Conservation (phyloP, 1,284 basidiomycete species). For the Sphaerobolus stellatus region DNA sequence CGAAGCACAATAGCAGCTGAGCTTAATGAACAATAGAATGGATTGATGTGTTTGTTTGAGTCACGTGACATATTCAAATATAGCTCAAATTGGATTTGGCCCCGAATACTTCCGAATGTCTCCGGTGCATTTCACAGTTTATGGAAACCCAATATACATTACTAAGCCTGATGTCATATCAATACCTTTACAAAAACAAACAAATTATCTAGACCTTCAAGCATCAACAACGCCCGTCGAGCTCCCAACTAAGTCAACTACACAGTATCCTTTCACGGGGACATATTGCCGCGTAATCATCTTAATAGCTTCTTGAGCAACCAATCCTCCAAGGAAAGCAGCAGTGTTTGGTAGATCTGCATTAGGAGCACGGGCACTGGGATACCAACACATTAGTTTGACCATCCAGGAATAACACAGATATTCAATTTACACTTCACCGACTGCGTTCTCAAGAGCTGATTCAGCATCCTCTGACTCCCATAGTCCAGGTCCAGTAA, state of each 20-base stretch:
- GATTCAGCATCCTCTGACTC: slow-evolving; percentile 58
- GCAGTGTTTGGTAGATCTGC: slow-evolving; percentile 91
- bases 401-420: slow-evolving; percentile 8
- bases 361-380: slow-evolving; percentile 75
- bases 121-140: no score
- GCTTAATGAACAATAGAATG: no score
- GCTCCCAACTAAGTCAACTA: slow-evolving; percentile 84
- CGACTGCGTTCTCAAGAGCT: slow-evolving; percentile 57
- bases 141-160: no score
- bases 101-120: no score
- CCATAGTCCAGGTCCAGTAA: slow-evolving; percentile 32
- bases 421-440: slow-evolving; percentile 71
- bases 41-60: no score
- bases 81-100: no score
- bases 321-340: slow-evolving; percentile 89
- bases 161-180: no score
- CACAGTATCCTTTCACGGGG: slow-evolving; percentile 83
- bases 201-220: no score
- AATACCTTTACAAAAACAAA: no score
- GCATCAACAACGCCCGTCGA: slow-evolving; percentile 60
- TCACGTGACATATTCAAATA: no score
- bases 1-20: no score
- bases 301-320: slow-evolving; percentile 98
- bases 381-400: neutral
- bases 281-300: slow-evolving; percentile 95